Evolutionary conservation across 1,139 yeast species (phyloP), one percentile per base, ranked within the genome.

Genomic region (Suhomyces chickasaworum): DNA sequence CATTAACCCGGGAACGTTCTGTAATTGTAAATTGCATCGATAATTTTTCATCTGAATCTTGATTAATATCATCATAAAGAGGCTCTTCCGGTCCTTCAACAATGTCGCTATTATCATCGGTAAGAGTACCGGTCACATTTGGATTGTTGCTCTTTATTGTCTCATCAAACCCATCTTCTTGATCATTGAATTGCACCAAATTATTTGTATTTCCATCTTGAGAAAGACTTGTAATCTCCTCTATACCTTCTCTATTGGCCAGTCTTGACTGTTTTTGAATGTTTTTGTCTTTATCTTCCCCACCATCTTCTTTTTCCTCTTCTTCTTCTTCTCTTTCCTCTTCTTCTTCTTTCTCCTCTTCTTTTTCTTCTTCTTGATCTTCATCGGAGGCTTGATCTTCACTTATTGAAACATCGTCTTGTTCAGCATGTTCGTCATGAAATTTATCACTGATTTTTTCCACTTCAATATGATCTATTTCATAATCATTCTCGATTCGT

Each of bases 1-100:
- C 83, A 9, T 55, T 58, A 10, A 57, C 64, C 39, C 64, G 51
- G 15, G 37, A 13, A 12, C 42, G 40, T 7, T 39, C 38, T 7
- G 31, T 44, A 5, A 23, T 17, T 1, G 16, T 32, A 12, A 33
- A 25, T 4, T 23, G 8, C 4, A 29, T 22, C 13, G 25, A 5
- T 7, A 20, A 13, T 6, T 22, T 18, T 8, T 9, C 17, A 15
- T 29, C 29, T 12, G 34, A 17, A 4, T 17, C 21, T n/a, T 30
- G 36, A 16, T 17, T 3, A 13, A 17, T 29, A 3, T n/a, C 32
- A 6, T 5, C 15, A 2, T 13, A 17, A 13, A 9, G 7, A 3
- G 13, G 3, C n/a, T 23, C 27, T 8, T 32, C 31, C 9, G 5
- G n/a, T 3, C 15, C 42, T 15, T 33, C 13, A 4, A 5, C 42